These are phyloP conservation scores for Westerdykella ornata DNA, from an alignment of 2,329 filamentous ascomycete genomes.

Conservation along the genomic window DNA sequence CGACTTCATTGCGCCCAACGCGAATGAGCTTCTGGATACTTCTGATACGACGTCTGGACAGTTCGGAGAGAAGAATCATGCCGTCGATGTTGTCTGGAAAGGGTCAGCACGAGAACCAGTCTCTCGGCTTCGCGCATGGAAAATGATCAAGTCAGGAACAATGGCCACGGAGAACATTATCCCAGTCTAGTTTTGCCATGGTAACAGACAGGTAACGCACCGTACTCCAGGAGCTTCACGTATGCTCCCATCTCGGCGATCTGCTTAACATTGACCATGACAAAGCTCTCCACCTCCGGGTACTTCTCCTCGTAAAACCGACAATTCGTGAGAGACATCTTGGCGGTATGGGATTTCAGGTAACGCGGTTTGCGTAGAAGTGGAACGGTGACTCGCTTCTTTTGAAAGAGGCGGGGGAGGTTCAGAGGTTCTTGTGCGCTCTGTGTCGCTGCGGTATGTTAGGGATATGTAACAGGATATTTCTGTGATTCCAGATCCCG, in stretches of 20 bases:
- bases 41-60: conserved; percentile 95
- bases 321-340: conserved; percentile 92
- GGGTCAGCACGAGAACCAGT: conserved; percentile 4
- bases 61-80: conserved; percentile 98
- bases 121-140: not conserved
- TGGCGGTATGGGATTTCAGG: conserved; percentile 37
- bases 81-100: conserved; percentile 86
- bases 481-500: not conserved
- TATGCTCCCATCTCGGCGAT: conserved; percentile 99
- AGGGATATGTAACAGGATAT: not conserved
- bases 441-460: no score
- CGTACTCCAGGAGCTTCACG: conserved; percentile 96
- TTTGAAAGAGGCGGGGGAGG: not conserved
- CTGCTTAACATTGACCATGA: conserved; percentile 99
- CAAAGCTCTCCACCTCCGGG: conserved; percentile 97
- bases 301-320: conserved; percentile 98
- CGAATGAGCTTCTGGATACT: conserved; percentile 98
- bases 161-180: not conserved
- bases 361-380: conserved; percentile 3
- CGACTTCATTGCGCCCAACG: conserved; percentile 95
- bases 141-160: no score
- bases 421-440: not conserved
- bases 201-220: conserved; percentile 8
- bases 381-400: conserved; percentile 1
- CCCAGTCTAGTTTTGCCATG: not conserved